phyloP scores from a whole-genome alignment of 2,329 filamentous ascomycete genomes.

The Scortechinia acanthostroma region DNA sequence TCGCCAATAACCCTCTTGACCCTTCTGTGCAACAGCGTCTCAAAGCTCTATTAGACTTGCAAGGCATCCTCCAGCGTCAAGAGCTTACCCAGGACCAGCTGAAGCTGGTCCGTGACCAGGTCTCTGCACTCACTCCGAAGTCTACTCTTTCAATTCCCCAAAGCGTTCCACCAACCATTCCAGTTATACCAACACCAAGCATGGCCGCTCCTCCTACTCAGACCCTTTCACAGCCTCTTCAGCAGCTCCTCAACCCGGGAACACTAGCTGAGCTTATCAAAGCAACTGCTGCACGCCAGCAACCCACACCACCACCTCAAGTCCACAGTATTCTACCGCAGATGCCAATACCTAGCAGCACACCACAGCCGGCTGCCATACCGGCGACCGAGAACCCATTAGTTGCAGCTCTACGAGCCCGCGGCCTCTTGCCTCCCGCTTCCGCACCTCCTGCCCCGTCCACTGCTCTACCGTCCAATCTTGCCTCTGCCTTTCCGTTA shows the following conservation, averaged over 20 bases:
- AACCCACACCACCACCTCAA: constrained; percentile 1
- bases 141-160: constrained; percentile 30
- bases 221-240: constrained; percentile 23
- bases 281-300: background rate
- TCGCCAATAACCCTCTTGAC: constrained; percentile 53
- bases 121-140: constrained; percentile 68
- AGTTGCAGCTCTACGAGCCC: background rate
- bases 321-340: background rate
- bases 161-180: constrained; percentile 11
- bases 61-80: constrained; percentile 71
- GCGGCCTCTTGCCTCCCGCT: background rate
- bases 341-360: background rate
- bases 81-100: constrained; percentile 75
- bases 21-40: constrained; percentile 69
- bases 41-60: constrained; percentile 78
- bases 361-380: background rate
- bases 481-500: background rate
- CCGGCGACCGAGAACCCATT: background rate
- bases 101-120: constrained; percentile 76
- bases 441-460: background rate
- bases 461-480: background rate
- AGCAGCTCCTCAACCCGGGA: constrained; percentile 4
- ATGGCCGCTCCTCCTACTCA: constrained; percentile 25
- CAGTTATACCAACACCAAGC: constrained; percentile 19
- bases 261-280: background rate